A percentile compares a stretch with the other conserved stretches of the same genome.
Conservation (phyloP, 768 basidiomycete genomes). For the Lactarius vividus region DNA sequence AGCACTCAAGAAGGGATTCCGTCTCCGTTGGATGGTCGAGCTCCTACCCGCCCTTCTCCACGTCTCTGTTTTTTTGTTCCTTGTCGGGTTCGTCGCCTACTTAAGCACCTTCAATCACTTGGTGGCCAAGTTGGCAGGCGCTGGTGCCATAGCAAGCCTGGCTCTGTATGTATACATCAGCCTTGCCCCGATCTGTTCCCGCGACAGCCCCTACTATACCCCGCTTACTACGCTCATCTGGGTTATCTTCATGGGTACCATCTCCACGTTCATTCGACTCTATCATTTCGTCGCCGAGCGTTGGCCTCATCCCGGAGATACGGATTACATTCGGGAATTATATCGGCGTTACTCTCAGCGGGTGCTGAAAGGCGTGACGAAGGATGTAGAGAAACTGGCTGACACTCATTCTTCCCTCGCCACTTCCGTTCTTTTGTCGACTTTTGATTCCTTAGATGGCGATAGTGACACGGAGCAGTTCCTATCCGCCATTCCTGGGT, state of each 20-base stretch:
- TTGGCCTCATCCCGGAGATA: background rate
- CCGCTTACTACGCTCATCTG: background rate
- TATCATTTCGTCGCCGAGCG: background rate
- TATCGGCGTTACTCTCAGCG: background rate
- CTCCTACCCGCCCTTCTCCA: background rate
- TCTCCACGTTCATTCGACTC: background rate
- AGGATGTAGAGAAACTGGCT: conserved; percentile 4
- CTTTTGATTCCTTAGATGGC: background rate
- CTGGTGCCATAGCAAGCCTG: background rate
- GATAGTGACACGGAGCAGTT: conserved; percentile 13
- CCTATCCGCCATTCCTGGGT: background rate
- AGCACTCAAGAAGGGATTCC: background rate
- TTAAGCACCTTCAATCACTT: background rate
- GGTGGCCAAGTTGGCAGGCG: background rate
- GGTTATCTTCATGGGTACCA: background rate
- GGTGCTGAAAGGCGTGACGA: background rate
- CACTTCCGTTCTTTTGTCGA: background rate
- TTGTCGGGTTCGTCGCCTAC: background rate
- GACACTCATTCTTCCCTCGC: conserved; percentile 3
- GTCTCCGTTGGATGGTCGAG: background rate
- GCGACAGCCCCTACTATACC: background rate
- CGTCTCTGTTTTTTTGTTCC: conserved; percentile 8
- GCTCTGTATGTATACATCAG: background rate
- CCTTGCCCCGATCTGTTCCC: background rate
- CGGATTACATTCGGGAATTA: background rate